Evolutionary conservation across 345 rosid species (phyloP).

Genomic region (Salix arbutifolia): DNA sequence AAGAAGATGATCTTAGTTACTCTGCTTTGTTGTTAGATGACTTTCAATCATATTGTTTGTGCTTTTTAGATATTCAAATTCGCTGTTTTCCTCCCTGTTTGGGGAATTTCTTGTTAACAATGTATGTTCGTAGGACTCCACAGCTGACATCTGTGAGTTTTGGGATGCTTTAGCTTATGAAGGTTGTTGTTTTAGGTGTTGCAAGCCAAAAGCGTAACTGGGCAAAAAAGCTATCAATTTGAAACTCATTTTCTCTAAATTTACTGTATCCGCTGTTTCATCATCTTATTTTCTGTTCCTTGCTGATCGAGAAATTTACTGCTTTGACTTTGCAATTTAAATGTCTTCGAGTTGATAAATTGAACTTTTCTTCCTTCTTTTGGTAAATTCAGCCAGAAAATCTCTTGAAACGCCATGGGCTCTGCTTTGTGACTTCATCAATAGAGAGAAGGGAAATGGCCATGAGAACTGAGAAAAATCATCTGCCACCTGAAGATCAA

Average conservation of each 20-base stretch:
- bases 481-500: constrained; percentile 33
- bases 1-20: no score
- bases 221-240: not conserved
- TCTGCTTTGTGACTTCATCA: constrained; percentile 71
- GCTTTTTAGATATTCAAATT: not conserved
- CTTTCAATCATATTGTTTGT: not conserved
- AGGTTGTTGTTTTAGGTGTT: no score
- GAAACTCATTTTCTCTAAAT: not conserved
- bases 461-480: constrained; percentile 34
- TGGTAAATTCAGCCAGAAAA: constrained; percentile 49
- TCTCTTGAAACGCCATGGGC: constrained; percentile 54
- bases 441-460: constrained; percentile 57
- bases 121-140: not conserved
- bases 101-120: not conserved
- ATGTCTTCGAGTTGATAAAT: not conserved
- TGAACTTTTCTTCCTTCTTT: not conserved
- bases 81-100: not conserved
- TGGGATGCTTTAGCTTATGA: no score
- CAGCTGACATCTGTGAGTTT: no score
- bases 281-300: not conserved
- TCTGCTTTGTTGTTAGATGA: not conserved
- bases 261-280: not conserved
- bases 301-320: no score
- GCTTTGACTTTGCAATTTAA: not conserved
- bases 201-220: not conserved